Evolutionary conservation across 495 filamentous ascomycete species (phyloP), one percentile per base, ranked within the genome.

Genomic region (Cercophora newfieldiana): DNA sequence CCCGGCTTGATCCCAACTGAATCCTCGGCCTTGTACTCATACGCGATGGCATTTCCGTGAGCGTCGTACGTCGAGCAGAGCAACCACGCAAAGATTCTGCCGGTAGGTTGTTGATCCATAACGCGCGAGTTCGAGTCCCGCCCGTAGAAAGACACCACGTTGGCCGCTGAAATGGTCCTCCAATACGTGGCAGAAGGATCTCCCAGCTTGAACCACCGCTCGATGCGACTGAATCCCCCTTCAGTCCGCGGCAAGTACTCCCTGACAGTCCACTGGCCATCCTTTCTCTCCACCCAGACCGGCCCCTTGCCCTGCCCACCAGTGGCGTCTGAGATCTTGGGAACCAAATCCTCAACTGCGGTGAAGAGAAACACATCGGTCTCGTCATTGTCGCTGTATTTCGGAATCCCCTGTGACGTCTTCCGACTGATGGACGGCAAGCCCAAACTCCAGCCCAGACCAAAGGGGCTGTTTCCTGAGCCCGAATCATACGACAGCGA

Each of bases 401-500:
- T 50, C 2, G 78, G 78, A 3, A 77, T 8, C 0, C 68, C 68
- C 5, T 68, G 67, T n/a, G 44, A 19, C 3, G 75, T 77, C 63
- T 72, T 74, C 7, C 78, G 66, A 0, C 66, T 65, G 37, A 81
- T 74, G 6, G 26, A 18, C 0, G 47, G 19, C 14, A 77, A 3
- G 5, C 24, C 37, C 10, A 76, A 31, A 3, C 62, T n/a, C 78
- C 78, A 81, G 0, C 78, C 78, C 8, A 77, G 51, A 1, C 78
- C 78, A 59, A 79, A 79, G 7, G 69, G 55, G 10, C 78, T 70
- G 59, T 79, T 79, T 0, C 75, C 73, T 18, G 1, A 8, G 16
- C 75, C 71, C 18, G 72, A 74, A 24, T 71, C 33, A 61, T 80
- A 80, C 8, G 14, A 5, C 1, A 80, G 65, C 0, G n/a, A 26